Evolutionary conservation across 2,329 filamentous ascomycete species (phyloP).

Genomic region (Penicillium paneum): DNA sequence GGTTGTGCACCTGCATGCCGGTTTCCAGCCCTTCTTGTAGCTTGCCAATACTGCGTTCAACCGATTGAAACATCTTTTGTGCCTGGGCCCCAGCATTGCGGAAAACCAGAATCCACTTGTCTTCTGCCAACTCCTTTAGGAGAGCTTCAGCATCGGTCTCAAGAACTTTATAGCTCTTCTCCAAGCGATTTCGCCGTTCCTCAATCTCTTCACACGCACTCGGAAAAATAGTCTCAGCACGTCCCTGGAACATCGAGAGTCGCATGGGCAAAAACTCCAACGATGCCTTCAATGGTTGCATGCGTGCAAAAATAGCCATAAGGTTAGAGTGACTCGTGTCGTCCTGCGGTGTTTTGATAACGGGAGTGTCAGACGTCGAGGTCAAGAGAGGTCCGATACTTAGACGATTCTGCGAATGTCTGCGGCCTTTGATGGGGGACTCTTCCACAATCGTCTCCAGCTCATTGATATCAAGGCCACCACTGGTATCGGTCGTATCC

Average conservation of each 20-base stretch:
- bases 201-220: slow-evolving; percentile 88
- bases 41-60: slow-evolving; percentile 80
- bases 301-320: slow-evolving; percentile 84
- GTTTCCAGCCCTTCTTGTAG: slow-evolving; percentile 75
- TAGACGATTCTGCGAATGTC: slow-evolving; percentile 60
- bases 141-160: slow-evolving; percentile 87
- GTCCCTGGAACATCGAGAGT: slow-evolving; percentile 76
- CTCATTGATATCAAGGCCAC: slow-evolving; percentile 74
- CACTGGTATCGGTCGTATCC: slow-evolving; percentile 54
- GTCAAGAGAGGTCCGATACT: slow-evolving; percentile 64
- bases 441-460: slow-evolving; percentile 93
- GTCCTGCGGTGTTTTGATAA: slow-evolving; percentile 60
- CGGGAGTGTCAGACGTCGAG: slow-evolving; percentile 41
- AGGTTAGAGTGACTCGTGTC: slow-evolving; percentile 84
- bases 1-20: slow-evolving; percentile 69
- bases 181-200: slow-evolving; percentile 68
- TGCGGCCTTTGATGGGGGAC: slow-evolving; percentile 58
- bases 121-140: slow-evolving; percentile 86
- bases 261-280: slow-evolving; percentile 96
- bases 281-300: slow-evolving; percentile 90
- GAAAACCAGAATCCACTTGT: slow-evolving; percentile 95
- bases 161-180: slow-evolving; percentile 82
- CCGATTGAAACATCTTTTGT: slow-evolving; percentile 94
- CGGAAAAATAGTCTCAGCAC: slow-evolving; percentile 76
- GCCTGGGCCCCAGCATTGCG: slow-evolving; percentile 87